Percentiles rank a stretch among this genome's conserved stretches.
Conservation (phyloP, 2,329 filamentous ascomycete genomes). For the Grosmannia clavigera region DNA sequence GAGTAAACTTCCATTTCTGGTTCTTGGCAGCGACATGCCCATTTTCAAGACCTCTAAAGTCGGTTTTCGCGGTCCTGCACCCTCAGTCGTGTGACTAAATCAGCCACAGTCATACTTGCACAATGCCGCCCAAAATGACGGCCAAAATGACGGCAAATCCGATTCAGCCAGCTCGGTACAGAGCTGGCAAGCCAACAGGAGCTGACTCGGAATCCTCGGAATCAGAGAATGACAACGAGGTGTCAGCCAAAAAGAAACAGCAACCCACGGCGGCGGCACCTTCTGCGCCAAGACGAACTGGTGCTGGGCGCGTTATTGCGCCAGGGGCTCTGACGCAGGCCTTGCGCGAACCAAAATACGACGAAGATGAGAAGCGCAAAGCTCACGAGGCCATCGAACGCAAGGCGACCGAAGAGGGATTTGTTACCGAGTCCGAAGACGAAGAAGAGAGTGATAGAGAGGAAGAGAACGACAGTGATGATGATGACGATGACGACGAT, state of each 20-base stretch:
- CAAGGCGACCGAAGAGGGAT: slow-evolving; percentile 46
- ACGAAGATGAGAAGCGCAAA: slow-evolving; percentile 32
- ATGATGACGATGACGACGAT: slow-evolving; percentile 23
- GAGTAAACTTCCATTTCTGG: neutral
- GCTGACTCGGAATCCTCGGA: slow-evolving; percentile 37
- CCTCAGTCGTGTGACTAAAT: neutral
- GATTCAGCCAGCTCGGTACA: slow-evolving; percentile 64
- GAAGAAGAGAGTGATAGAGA: slow-evolving; percentile 26
- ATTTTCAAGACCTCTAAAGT: neutral
- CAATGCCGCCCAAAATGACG: slow-evolving; percentile 54
- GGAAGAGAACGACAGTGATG: slow-evolving; percentile 35
- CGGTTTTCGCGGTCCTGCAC: neutral
- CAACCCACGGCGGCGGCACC: slow-evolving; percentile 8
- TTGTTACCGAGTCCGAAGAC: slow-evolving; percentile 45
- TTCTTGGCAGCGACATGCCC: neutral
- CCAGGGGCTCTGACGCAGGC: slow-evolving; percentile 8
- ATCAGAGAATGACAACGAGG: slow-evolving; percentile 22
- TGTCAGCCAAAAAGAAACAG: slow-evolving; percentile 22
- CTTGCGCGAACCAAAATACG: slow-evolving; percentile 24
- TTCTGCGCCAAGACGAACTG: slow-evolving; percentile 40
- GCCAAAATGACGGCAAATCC: slow-evolving; percentile 72
- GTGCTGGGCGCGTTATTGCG: slow-evolving; percentile 40
- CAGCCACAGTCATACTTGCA: neutral
- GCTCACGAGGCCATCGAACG: slow-evolving; percentile 30
- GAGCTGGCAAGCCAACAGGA: slow-evolving; percentile 65